Evolutionary conservation across 345 rosid genomes (phyloP).

Genomic region (Eucalyptus leucophloia): DNA sequence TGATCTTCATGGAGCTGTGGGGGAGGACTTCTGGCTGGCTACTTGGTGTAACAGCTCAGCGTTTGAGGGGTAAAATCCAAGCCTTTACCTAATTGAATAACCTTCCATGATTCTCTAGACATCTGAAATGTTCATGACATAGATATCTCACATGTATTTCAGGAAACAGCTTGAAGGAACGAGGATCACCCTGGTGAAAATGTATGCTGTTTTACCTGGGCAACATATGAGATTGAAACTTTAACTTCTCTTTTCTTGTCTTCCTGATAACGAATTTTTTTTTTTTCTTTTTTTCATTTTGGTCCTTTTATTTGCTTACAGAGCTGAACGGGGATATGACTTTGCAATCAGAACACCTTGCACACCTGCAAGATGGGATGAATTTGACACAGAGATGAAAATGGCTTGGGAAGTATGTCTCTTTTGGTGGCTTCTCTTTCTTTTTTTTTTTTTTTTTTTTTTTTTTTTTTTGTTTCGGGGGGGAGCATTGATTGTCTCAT

Average conservation of each 20-base stretch:
- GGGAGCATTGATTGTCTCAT: not conserved
- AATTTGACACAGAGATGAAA: constrained; percentile 78
- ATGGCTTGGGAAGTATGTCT: constrained; percentile 83
- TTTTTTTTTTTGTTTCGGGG: not conserved
- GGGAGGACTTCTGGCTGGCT: constrained; percentile 97
- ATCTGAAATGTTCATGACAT: not conserved
- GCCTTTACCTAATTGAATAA: not conserved
- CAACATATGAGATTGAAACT: not conserved
- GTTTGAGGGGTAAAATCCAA: constrained; percentile 49
- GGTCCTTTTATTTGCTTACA: constrained; percentile 9
- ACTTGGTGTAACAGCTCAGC: constrained; percentile 88
- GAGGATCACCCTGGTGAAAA: constrained; percentile 71
- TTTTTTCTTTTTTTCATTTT: not conserved
- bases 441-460: not conserved
- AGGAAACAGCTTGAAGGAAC: constrained; percentile 97
- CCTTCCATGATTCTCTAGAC: not conserved
- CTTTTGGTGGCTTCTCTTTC: not conserved
- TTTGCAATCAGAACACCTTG: constrained; percentile 93
- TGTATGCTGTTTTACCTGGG: constrained; percentile 8
- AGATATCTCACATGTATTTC: not conserved
- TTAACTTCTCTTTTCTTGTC: not conserved
- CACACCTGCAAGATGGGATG: constrained; percentile 90
- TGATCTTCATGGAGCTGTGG: constrained; percentile 72
- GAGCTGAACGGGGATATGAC: constrained; percentile 66
- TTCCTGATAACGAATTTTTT: not conserved